A percentile compares a stretch with the other conserved stretches of the same genome.
Conservation (phyloP, 768 basidiomycete genomes). For the Melanogaster broomeanus region DNA sequence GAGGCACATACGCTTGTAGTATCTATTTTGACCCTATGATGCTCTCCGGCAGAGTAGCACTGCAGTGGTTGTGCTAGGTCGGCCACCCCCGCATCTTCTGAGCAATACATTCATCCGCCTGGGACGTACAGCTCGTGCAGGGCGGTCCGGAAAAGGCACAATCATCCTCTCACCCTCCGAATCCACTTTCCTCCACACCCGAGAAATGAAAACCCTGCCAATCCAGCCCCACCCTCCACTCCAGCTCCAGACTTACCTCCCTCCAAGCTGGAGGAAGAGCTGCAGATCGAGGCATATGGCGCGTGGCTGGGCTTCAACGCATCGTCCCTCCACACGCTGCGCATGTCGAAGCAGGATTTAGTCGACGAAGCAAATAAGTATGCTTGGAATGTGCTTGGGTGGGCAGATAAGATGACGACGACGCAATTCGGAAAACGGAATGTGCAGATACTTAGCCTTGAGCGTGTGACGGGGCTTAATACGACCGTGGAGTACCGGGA, state of each 20-base stretch:
- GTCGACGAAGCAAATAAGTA: slow-evolving; percentile 43
- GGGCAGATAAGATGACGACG: slow-evolving; percentile 29
- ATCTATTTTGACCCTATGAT: slow-evolving; percentile 4
- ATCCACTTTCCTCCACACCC: slow-evolving; percentile 43
- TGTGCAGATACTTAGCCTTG: slow-evolving; percentile 53
- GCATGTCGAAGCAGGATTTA: slow-evolving; percentile 40
- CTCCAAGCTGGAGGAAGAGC: slow-evolving; percentile 33
- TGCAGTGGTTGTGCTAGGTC: slow-evolving; percentile 60
- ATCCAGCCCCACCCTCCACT: slow-evolving; percentile 35
- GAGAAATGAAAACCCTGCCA: slow-evolving; percentile 41
- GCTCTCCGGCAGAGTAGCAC: slow-evolving; percentile 46
- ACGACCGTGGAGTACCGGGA: neutral
- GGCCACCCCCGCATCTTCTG: slow-evolving; percentile 68
- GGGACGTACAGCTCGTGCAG: slow-evolving; percentile 77
- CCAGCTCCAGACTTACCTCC: slow-evolving; percentile 28
- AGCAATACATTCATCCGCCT: slow-evolving; percentile 82
- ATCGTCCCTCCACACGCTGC: slow-evolving; percentile 35
- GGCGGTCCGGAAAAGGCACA: slow-evolving; percentile 59
- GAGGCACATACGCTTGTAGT: neutral
- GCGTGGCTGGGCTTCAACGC: slow-evolving; percentile 63
- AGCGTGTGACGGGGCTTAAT: slow-evolving; percentile 34
- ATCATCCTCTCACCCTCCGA: slow-evolving; percentile 57
- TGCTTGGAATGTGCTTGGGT: slow-evolving; percentile 38
- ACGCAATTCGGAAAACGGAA: slow-evolving; percentile 45
- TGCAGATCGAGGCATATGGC: slow-evolving; percentile 53